Evolutionary conservation across 768 basidiomycete genomes (phyloP), one percentile per base, ranked within the genome.

Genomic region (Trametes punicea): DNA sequence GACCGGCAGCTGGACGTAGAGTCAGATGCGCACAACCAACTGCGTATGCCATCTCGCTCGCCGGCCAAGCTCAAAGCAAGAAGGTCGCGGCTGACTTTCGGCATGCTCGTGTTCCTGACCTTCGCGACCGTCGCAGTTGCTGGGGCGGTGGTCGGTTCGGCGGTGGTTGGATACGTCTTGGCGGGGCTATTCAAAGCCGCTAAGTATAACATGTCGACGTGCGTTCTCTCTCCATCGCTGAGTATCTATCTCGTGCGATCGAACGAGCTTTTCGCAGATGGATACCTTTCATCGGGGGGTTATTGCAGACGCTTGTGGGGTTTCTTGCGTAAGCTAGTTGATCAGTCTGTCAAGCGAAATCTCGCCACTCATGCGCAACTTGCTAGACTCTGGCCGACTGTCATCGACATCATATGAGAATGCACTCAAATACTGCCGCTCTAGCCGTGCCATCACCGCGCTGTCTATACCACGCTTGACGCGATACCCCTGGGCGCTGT

Each of bases 211-310:
- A 73, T 76, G 70, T 75, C 74, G 7, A 77, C 75, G 74, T 77
- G 51, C 49, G 73, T 57, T 40, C 39, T 3, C 18, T 44, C 15
- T 47, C 7, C 18, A 58, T 51, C 36, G 34, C 7, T 41, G 5
- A n/a, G 25, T 18, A 27, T n/a, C n/a, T n/a, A n/a, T n/a, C n/a
- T n/a, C n/a, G n/a, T n/a, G n/a, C n/a, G n/a, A n/a, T n/a, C n/a
- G n/a, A n/a, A n/a, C n/a, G n/a, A n/a, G n/a, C n/a, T n/a, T n/a
- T n/a, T n/a, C n/a, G 9, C 48, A 75, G 73, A 25, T 77, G 77
- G 77, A 63, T 78, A 21, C 76, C 77, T 10, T 76, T 77, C 46
- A 50, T 77, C 15, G 72, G 74, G 58, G 77, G 71, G 2, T 64
- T 74, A 48, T 69, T 78, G 40, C 74, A 75, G 51, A 68, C 70